Percentiles rank a stretch among this genome's conserved stretches.
phyloP scores from a whole-genome alignment of 2,329 filamentous ascomycete genomes.

The Phialophora verrucosa region DNA sequence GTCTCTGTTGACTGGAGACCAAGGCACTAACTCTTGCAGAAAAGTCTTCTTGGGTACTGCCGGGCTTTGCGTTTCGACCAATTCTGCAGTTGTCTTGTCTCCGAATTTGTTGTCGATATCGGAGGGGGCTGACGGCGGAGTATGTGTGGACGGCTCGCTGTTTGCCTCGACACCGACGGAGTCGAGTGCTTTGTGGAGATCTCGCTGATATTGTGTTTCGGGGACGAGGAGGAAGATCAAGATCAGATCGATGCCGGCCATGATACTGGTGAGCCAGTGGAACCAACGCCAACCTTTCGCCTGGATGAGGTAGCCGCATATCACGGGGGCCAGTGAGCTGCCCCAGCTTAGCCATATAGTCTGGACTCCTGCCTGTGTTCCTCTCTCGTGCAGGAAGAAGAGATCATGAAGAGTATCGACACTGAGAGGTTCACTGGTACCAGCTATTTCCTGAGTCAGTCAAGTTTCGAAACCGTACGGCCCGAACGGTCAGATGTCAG shows the following conservation, averaged over 20 bases:
- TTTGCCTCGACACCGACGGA: conserved; percentile 1
- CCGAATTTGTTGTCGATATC: too few species aligned
- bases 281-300: conserved; percentile 48
- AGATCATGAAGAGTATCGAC: conserved; percentile 61
- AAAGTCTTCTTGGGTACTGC: neutral
- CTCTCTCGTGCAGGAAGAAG: conserved; percentile 64
- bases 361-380: conserved; percentile 44
- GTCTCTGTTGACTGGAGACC: conserved; percentile 3
- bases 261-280: conserved; percentile 45
- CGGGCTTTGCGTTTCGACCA: neutral
- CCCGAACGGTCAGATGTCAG: too few species aligned
- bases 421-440: conserved; percentile 49
- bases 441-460: neutral
- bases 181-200: conserved; percentile 30
- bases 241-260: conserved; percentile 43
- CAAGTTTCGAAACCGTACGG: too few species aligned
- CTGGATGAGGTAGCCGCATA: conserved; percentile 45
- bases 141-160: too few species aligned
- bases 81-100: too few species aligned
- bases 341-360: conserved; percentile 36
- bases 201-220: conserved; percentile 44
- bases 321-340: conserved; percentile 19
- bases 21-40: neutral
- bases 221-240: conserved; percentile 46
- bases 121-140: too few species aligned